phyloP scores from a whole-genome alignment of 495 filamentous ascomycete species.

The Daldinia caldariorum region DNA sequence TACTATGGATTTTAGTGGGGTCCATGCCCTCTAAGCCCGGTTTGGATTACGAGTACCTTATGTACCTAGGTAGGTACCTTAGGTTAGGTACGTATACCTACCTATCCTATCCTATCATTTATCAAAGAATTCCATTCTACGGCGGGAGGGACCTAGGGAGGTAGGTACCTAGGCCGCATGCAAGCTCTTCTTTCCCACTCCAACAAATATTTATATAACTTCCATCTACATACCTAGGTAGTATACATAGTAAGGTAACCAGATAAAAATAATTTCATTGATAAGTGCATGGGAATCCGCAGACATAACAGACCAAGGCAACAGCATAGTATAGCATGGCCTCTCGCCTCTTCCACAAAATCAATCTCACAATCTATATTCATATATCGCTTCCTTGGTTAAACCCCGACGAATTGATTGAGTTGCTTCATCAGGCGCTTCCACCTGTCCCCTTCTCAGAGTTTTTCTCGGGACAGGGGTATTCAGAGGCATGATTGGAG shows the following conservation, averaged over 20 bases:
- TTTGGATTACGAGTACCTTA: slow-evolving; percentile 23
- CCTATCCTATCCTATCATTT: too few relatives aligned
- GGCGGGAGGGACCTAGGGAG: too few relatives aligned
- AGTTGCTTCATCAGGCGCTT: slow-evolving; percentile 39
- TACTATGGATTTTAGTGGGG: slow-evolving; percentile 47
- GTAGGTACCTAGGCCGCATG: too few relatives aligned
- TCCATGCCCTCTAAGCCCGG: slow-evolving; percentile 18
- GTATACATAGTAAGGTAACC: too few relatives aligned
- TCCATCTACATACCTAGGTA: too few relatives aligned
- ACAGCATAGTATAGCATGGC: too few relatives aligned
- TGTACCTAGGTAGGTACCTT: too few relatives aligned
- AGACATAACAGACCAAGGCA: background rate
- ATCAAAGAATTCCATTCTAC: too few relatives aligned
- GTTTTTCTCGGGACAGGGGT: slow-evolving; percentile 38
- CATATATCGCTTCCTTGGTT: slow-evolving; percentile 37
- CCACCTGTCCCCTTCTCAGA: slow-evolving; percentile 31
- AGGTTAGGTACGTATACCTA: too few relatives aligned
- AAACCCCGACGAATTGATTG: slow-evolving; percentile 32
- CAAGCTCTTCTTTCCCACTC: slow-evolving; percentile 16
- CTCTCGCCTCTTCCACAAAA: slow-evolving; percentile 5
- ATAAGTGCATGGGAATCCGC: background rate
- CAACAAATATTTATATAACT: background rate
- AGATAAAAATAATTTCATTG: background rate
- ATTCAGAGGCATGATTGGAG: slow-evolving; percentile 30
- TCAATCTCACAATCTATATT: slow-evolving; percentile 32